Conservation (phyloP, 2,329 filamentous ascomycete species). For the Onygenales sp. region DNA sequence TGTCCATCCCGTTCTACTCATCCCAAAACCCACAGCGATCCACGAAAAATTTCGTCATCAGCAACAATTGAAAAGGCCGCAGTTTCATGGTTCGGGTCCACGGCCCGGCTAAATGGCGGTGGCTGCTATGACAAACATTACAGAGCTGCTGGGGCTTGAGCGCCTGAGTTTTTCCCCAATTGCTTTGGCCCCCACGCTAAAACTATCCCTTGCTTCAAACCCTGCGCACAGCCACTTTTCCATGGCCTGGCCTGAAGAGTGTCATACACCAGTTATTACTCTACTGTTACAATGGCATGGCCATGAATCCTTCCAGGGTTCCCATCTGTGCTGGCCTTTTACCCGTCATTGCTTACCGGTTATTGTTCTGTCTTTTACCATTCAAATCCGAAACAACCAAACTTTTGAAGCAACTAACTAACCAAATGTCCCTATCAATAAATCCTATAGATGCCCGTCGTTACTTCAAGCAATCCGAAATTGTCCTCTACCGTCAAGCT, state of each 20-base stretch:
- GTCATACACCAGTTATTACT: background rate
- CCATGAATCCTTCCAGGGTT: background rate
- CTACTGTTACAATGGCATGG: background rate
- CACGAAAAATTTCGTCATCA: background rate
- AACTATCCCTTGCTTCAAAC: background rate
- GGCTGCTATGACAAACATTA: background rate
- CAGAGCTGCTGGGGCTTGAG: background rate
- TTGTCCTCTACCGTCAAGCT: slow-evolving; percentile 81
- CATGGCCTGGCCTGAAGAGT: background rate
- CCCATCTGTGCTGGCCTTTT: background rate
- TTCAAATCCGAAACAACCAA: background rate
- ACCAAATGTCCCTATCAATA: background rate
- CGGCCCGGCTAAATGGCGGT: background rate
- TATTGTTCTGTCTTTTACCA: too few species aligned
- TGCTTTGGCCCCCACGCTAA: background rate
- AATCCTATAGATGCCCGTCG: slow-evolving; percentile 67
- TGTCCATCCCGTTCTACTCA: background rate
- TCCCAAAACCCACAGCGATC: background rate
- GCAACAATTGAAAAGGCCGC: background rate
- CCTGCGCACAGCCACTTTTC: background rate
- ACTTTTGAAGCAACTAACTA: background rate
- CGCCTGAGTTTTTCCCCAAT: background rate
- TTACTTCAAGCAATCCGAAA: slow-evolving; percentile 99
- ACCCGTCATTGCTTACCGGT: background rate
- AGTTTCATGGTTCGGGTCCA: background rate